A percentile compares a stretch with the other conserved stretches of the same genome.
These are phyloP conservation scores for Penicillium paxilli DNA, from an alignment of 495 filamentous ascomycete genomes.

Conservation along the genomic window DNA sequence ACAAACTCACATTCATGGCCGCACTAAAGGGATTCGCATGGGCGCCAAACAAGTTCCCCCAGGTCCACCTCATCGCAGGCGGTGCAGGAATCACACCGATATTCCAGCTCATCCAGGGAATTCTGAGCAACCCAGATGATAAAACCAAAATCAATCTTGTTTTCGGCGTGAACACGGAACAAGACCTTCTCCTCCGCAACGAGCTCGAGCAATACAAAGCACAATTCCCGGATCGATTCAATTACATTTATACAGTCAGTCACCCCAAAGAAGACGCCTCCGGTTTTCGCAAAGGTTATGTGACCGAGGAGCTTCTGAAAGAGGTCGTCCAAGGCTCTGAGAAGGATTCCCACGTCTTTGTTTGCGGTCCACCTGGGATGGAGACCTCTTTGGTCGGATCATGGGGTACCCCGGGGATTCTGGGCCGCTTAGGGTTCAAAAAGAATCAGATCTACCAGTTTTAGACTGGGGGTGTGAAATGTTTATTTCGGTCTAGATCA, in stretches of 20 bases:
- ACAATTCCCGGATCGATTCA: constrained; percentile 57
- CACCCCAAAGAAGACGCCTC: constrained; percentile 34
- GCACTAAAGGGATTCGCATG: constrained; percentile 54
- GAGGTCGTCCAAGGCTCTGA: background rate
- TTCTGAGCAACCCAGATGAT: constrained; percentile 61
- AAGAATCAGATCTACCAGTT: constrained; percentile 58
- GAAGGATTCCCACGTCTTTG: constrained; percentile 56
- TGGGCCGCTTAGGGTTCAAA: constrained; percentile 51
- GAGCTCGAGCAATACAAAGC: constrained; percentile 55
- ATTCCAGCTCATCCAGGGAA: constrained; percentile 60
- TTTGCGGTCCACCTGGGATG: constrained; percentile 64
- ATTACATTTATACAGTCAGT: constrained; percentile 59
- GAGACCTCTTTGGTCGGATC: constrained; percentile 55
- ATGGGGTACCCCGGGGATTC: constrained; percentile 36
- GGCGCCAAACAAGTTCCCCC: constrained; percentile 53
- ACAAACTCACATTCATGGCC: constrained; percentile 52
- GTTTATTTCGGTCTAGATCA: too few relatives aligned
- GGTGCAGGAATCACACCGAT: constrained; percentile 66
- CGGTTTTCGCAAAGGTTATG: constrained; percentile 51
- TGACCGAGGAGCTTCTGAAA: constrained; percentile 55
- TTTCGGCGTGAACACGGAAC: constrained; percentile 64
- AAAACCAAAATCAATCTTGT: constrained; percentile 62
- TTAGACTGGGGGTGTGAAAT: too few relatives aligned
- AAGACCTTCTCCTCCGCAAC: constrained; percentile 56
- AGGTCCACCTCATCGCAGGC: constrained; percentile 61